These are phyloP conservation scores for Dioszegia hungarica DNA, from an alignment of 768 basidiomycete species.

Conservation along the genomic window DNA sequence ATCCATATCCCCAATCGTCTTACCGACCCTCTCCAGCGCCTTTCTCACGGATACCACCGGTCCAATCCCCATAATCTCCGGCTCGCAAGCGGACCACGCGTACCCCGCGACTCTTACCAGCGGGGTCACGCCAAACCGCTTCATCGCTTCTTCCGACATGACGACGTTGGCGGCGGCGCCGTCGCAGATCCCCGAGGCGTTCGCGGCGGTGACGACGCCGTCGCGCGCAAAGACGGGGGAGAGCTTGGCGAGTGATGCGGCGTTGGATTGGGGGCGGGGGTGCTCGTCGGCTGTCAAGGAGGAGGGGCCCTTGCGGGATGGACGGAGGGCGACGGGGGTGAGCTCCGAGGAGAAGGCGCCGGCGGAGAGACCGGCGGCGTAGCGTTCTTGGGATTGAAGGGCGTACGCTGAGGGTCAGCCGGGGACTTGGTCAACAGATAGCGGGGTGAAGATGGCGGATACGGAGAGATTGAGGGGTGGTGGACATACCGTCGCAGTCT, in stretches of 20 bases:
- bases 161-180: constrained; percentile 52
- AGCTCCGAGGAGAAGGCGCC: constrained; percentile 45
- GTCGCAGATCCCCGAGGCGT: constrained; percentile 50
- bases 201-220: constrained; percentile 50
- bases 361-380: constrained; percentile 35
- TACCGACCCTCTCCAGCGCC: constrained; percentile 33
- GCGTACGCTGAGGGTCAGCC: constrained; percentile 37
- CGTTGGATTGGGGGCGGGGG: constrained; percentile 48
- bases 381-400: constrained; percentile 48
- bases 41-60: constrained; percentile 43
- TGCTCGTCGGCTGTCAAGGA: constrained; percentile 47
- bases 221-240: constrained; percentile 48
- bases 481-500: constrained; percentile 46
- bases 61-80: constrained; percentile 52
- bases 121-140: constrained; percentile 47
- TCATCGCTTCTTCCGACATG: constrained; percentile 47
- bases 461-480: too few species aligned
- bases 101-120: constrained; percentile 49
- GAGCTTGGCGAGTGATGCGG: constrained; percentile 44
- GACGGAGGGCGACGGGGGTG: constrained; percentile 34
- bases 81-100: constrained; percentile 50
- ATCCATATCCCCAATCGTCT: constrained; percentile 49
- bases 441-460: too few species aligned
- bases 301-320: constrained; percentile 34
- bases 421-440: not conserved